Conservation (phyloP, 202 grass and related monocot genomes). For the Elaeis oleifera region DNA sequence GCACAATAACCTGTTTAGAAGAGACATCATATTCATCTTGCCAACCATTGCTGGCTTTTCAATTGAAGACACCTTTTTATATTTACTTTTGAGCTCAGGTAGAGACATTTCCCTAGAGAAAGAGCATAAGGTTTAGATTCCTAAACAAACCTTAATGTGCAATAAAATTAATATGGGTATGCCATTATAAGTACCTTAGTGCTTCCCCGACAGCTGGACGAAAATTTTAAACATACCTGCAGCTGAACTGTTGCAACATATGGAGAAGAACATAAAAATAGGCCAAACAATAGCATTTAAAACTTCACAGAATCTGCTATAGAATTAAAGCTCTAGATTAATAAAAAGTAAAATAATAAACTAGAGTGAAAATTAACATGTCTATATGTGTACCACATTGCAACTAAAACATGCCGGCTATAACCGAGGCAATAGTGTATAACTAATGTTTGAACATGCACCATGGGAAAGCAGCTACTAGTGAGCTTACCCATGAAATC, state of each 20-base stretch:
- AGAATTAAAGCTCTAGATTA: neutral
- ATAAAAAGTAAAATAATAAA: too few species aligned
- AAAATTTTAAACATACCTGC: constrained; percentile 74
- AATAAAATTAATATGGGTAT: constrained; percentile 12
- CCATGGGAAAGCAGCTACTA: too few species aligned
- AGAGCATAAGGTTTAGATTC: constrained; percentile 30
- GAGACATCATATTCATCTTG: constrained; percentile 78
- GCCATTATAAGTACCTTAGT: constrained; percentile 61
- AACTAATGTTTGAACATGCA: too few species aligned
- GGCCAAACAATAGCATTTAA: neutral
- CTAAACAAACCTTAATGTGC: neutral
- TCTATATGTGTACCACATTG: too few species aligned
- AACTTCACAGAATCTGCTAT: neutral
- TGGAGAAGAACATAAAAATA: constrained; percentile 17
- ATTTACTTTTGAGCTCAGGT: constrained; percentile 83
- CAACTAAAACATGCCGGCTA: too few species aligned
- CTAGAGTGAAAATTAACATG: too few species aligned
- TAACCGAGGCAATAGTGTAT: too few species aligned
- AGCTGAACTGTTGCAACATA: constrained; percentile 50
- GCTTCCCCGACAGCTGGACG: constrained; percentile 85
- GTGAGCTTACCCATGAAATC: too few species aligned
- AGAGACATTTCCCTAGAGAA: constrained; percentile 70
- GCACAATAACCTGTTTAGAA: constrained; percentile 64
- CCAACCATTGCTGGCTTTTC: constrained; percentile 81
- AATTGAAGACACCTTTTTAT: constrained; percentile 80